Evolutionary conservation across 116 monocot species (phyloP).

Genomic region (Posidonia oceanica): DNA sequence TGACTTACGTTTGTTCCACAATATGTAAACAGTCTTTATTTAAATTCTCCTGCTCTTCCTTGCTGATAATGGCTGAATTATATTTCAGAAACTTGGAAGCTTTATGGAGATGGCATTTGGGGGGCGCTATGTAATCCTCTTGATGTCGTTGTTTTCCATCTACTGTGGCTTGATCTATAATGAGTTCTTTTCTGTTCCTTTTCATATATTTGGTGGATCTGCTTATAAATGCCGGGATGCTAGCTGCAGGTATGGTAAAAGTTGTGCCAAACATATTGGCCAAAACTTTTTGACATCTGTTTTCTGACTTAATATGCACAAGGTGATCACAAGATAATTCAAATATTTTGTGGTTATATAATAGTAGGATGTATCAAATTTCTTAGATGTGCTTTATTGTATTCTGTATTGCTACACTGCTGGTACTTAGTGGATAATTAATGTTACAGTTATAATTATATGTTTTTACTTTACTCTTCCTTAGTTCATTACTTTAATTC

Average conservation of each 20-base stretch:
- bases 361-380: no score
- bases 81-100: constrained; percentile 80
- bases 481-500: background rate
- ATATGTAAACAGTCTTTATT: no score
- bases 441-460: no score
- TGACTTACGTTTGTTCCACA: no score
- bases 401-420: no score
- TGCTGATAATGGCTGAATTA: constrained; percentile 8
- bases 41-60: background rate
- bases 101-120: constrained; percentile 99
- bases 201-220: constrained; percentile 87
- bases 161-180: constrained; percentile 98
- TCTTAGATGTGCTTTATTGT: no score
- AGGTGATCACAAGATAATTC: background rate
- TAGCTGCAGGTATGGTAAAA: constrained; percentile 30
- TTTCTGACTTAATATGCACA: background rate
- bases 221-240: constrained; percentile 83
- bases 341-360: no score
- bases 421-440: no score
- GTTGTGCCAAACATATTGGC: no score
- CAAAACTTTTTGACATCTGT: no score
- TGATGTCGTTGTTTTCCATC: constrained; percentile 98
- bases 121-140: constrained; percentile 86
- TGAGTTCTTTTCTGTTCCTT: constrained; percentile 97
- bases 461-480: background rate